Percentiles rank a stretch among this genome's conserved stretches.
Conservation (phyloP, 306 rosid species). For the Sesbania bispinosa region DNA sequence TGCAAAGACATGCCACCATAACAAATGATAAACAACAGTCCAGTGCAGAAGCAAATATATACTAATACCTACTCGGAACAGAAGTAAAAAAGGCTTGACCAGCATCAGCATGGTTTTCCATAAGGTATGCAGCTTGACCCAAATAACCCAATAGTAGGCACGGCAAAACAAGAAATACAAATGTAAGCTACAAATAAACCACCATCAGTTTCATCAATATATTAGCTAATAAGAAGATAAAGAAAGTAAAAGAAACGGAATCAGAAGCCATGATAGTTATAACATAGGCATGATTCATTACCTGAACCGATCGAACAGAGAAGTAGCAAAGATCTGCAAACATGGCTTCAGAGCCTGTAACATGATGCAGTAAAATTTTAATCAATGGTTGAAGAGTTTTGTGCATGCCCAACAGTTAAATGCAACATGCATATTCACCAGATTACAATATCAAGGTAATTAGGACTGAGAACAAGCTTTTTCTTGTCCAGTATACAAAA, state of each 20-base stretch:
- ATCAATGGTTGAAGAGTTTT: neutral
- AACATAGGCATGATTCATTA: slow-evolving; percentile 36
- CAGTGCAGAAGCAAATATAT: neutral
- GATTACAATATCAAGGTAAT: neutral
- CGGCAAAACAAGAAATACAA: slow-evolving; percentile 42
- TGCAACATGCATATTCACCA: slow-evolving; percentile 1
- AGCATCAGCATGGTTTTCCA: slow-evolving; percentile 61
- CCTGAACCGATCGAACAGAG: slow-evolving; percentile 95
- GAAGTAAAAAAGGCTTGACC: slow-evolving; percentile 76
- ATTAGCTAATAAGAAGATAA: slow-evolving; percentile 13
- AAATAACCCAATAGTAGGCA: slow-evolving; percentile 94
- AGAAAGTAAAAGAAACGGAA: slow-evolving; percentile 2
- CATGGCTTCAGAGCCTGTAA: slow-evolving; percentile 98
- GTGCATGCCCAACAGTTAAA: neutral
- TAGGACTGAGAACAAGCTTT: neutral
- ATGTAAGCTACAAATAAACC: slow-evolving; percentile 63
- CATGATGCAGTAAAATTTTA: slow-evolving; percentile 26
- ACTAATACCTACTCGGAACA: slow-evolving; percentile 71
- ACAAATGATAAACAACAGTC: neutral
- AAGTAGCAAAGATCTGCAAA: slow-evolving; percentile 99
- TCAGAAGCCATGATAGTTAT: slow-evolving; percentile 9
- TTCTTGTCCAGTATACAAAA: neutral
- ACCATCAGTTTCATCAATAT: slow-evolving; percentile 25
- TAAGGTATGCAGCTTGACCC: slow-evolving; percentile 99
- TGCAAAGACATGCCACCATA: slow-evolving; percentile 10